These are phyloP conservation scores for Trichoderma semiorbis DNA, from an alignment of 2,329 filamentous ascomycete genomes.

Conservation along the genomic window DNA sequence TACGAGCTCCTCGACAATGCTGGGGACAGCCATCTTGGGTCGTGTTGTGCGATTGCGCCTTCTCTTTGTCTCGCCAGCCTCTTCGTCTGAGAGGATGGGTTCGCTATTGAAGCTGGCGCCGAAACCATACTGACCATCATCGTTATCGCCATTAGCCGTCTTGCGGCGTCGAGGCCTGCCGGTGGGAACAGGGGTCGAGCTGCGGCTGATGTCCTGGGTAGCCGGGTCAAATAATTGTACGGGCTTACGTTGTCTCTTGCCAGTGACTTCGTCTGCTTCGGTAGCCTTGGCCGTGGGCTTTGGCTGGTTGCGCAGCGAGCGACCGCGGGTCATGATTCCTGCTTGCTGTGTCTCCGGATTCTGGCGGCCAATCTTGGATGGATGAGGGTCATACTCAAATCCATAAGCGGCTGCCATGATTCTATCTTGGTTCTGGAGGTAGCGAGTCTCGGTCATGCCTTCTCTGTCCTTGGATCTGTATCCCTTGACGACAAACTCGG, in stretches of 20 bases:
- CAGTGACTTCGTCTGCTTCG: conserved; percentile 49
- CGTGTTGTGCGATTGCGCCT: conserved; percentile 32
- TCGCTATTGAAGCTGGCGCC: conserved; percentile 36
- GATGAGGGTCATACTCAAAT: conserved; percentile 59
- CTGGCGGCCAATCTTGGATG: conserved; percentile 56
- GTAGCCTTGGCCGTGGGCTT: conserved; percentile 58
- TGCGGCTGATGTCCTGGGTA: conserved; percentile 48
- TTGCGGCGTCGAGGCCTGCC: conserved; percentile 33
- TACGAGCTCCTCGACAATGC: conserved; percentile 26
- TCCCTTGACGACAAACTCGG: conserved; percentile 54
- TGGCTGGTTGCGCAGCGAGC: conserved; percentile 55
- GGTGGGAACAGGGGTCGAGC: conserved; percentile 45
- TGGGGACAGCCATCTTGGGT: conserved; percentile 25
- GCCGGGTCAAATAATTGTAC: conserved; percentile 50
- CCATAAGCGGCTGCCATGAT: conserved; percentile 58
- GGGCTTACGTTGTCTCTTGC: conserved; percentile 53
- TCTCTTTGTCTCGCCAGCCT: conserved; percentile 26
- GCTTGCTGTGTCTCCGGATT: conserved; percentile 52
- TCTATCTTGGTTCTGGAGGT: conserved; percentile 52
- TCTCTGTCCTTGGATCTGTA: conserved; percentile 47
- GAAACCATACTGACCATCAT: conserved; percentile 26
- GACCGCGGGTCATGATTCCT: conserved; percentile 49
- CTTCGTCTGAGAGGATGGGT: conserved; percentile 30
- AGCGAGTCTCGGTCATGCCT: conserved; percentile 41
- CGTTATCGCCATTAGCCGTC: conserved; percentile 30